These are phyloP conservation scores for Austroboletus eburneus DNA, from an alignment of 768 basidiomycete species.

Conservation along the genomic window DNA sequence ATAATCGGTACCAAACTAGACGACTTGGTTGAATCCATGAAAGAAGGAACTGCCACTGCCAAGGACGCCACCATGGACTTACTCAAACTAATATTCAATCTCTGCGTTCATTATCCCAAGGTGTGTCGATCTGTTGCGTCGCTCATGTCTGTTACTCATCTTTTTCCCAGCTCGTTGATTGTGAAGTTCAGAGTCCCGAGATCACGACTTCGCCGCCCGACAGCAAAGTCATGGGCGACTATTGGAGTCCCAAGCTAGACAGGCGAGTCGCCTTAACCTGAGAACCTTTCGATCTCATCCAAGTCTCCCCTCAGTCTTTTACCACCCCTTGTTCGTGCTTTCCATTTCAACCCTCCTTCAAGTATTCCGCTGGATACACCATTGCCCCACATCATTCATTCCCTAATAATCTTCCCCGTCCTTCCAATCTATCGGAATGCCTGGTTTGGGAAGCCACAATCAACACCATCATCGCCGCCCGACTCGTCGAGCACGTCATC, in stretches of 20 bases:
- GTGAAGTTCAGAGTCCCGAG: constrained; percentile 39
- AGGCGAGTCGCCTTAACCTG: constrained; percentile 41
- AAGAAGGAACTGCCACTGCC: constrained; percentile 38
- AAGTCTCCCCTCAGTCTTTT: constrained; percentile 43
- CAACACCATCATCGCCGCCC: constrained; percentile 31
- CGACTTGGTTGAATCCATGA: constrained; percentile 44
- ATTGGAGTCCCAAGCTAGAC: constrained; percentile 71
- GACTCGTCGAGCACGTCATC: constrained; percentile 37
- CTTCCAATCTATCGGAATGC: constrained; percentile 46
- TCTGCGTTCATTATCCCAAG: constrained; percentile 79
- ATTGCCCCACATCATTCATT: constrained; percentile 77
- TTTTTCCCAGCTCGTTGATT: constrained; percentile 33
- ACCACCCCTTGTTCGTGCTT: constrained; percentile 64
- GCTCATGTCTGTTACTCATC: not conserved
- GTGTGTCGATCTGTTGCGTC: constrained; percentile 30
- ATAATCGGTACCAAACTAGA: constrained; percentile 62
- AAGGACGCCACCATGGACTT: constrained; percentile 78
- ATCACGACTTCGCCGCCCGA: constrained; percentile 15
- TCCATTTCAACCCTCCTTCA: constrained; percentile 59
- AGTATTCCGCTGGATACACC: constrained; percentile 67
- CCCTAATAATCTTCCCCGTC: constrained; percentile 76
- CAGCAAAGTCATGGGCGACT: constrained; percentile 62
- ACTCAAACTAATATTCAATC: constrained; percentile 81
- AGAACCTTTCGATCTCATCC: not conserved
- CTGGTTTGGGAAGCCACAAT: constrained; percentile 57